Base-by-base conservation (phyloP, 495 filamentous ascomycete genomes). In the Hapsidospora chrysogenum region DNA sequence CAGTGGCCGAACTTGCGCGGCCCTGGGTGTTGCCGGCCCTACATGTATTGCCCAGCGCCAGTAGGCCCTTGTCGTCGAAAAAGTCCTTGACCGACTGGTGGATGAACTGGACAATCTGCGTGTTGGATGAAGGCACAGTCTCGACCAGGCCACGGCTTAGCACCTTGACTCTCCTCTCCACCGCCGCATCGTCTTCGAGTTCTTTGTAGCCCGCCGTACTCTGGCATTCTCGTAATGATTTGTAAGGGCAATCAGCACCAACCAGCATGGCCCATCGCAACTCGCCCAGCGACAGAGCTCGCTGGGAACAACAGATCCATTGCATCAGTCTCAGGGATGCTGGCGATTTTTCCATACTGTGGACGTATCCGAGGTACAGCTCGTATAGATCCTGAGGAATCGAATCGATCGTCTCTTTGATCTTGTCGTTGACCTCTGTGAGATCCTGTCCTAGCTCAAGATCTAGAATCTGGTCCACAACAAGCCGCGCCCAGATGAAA, bases 61-160 rank as follows among this genome's bases (percentile, higher is more conserved):
- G 16, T 1, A 54, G 39, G 17, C 49, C 50, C 14, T 43, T 43
- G 15, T 44, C 25, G 26, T 48, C 14, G 19, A 59, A 48, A 30
- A 56, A 61, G 37, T 60, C 54, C 30, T 54, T 52, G 44, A 60
- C 53, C 26, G 56, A 50, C 35, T 56, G 47, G 42, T 61, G 59
- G 17, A 61, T 54, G 31, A 62, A 56, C 35, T 59, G 57, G 9
- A 54, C 50, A 41, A 44, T 39, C 27, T 36, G 37, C 17, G 17
- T 20, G 17, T 36, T 29, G 34, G 25, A 3, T 5, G 7, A 8
- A 3, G 29, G n/a, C 2, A 10, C 44, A 9, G 54, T 41, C 37
- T 57, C 56, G 16, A 41, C 50, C 25, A 64, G 46, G 25, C 56
- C 55, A 19, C 52, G 38, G 28, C 55, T 53, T 17, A 53, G 50